A percentile compares a stretch with the other conserved stretches of the same genome.
Evolutionary conservation across 192 early-diverging fungal genomes (phyloP).

Genomic region (Kickxella alabastrina): DNA sequence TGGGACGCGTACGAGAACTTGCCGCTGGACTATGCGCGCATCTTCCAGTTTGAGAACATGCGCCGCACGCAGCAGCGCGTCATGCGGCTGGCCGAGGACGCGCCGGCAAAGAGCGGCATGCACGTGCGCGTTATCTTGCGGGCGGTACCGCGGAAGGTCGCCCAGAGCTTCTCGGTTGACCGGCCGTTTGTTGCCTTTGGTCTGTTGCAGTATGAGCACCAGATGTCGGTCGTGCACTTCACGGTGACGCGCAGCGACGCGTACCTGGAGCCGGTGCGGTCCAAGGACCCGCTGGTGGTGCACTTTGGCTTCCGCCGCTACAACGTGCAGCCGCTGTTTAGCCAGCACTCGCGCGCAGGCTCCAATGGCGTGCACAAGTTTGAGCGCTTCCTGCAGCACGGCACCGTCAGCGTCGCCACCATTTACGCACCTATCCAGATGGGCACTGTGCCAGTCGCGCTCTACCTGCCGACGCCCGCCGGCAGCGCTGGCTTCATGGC

Average conservation of each 20-base stretch:
- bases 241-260: conserved; percentile 67
- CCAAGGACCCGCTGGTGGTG: conserved; percentile 88
- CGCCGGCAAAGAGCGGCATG: conserved; percentile 62
- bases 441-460: conserved; percentile 75
- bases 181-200: conserved; percentile 59
- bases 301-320: conserved; percentile 89
- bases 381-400: conserved; percentile 83
- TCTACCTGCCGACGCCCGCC: conserved; percentile 63
- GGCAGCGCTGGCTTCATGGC: conserved; percentile 2
- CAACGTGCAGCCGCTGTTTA: conserved; percentile 82
- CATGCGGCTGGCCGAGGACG: conserved; percentile 45
- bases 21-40: conserved; percentile 90
- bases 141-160: conserved; percentile 47
- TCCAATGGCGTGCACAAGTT: conserved; percentile 95
- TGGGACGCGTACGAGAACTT: conserved; percentile 99
- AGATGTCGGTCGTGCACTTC: conserved; percentile 85
- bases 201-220: conserved; percentile 89
- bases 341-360: conserved; percentile 74
- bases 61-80: conserved; percentile 74
- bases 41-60: conserved; percentile 95
- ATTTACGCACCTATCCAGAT: conserved; percentile 91
- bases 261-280: conserved; percentile 75
- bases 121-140: conserved; percentile 74
- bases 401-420: conserved; percentile 71
- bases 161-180: conserved; percentile 2